phyloP scores from a whole-genome alignment of 371 early-diverging fungal genomes.

The Funneliformis caledonium region DNA sequence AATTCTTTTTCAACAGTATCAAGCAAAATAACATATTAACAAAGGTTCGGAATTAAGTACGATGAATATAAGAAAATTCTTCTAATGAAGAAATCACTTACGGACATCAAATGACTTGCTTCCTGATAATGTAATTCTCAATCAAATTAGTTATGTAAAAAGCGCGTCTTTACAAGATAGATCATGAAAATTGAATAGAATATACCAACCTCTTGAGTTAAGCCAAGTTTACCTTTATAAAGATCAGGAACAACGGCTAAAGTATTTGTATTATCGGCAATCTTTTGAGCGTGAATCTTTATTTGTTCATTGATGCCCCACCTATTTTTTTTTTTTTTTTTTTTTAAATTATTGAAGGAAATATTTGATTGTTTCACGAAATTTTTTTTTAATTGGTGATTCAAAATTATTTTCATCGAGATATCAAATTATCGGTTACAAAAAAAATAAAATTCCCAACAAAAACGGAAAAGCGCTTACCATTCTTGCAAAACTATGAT shows the following conservation, averaged over 20 bases:
- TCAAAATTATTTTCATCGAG: neutral
- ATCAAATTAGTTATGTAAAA: neutral
- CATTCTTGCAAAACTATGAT: constrained; percentile 28
- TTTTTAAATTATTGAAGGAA: too few relatives aligned
- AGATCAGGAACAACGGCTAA: constrained; percentile 56
- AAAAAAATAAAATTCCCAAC: neutral
- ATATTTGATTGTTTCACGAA: too few relatives aligned
- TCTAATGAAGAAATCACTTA: neutral
- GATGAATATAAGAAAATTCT: too few relatives aligned
- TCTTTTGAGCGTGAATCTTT: constrained; percentile 55
- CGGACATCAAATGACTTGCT: constrained; percentile 59
- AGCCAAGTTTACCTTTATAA: constrained; percentile 59
- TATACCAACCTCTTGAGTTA: constrained; percentile 53
- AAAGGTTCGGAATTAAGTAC: too few relatives aligned
- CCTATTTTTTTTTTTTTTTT: neutral
- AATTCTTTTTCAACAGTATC: constrained; percentile 20
- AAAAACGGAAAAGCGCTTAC: neutral
- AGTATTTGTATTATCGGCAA: constrained; percentile 57
- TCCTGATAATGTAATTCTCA: constrained; percentile 44
- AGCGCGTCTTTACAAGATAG: neutral
- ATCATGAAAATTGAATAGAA: neutral
- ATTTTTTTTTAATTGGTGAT: too few relatives aligned
- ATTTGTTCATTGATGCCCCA: constrained; percentile 60
- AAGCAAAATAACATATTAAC: too few relatives aligned
- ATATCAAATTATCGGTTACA: neutral